These are phyloP conservation scores for Kwoniella shivajii DNA, from an alignment of 1,284 basidiomycete genomes.

Conservation along the genomic window DNA sequence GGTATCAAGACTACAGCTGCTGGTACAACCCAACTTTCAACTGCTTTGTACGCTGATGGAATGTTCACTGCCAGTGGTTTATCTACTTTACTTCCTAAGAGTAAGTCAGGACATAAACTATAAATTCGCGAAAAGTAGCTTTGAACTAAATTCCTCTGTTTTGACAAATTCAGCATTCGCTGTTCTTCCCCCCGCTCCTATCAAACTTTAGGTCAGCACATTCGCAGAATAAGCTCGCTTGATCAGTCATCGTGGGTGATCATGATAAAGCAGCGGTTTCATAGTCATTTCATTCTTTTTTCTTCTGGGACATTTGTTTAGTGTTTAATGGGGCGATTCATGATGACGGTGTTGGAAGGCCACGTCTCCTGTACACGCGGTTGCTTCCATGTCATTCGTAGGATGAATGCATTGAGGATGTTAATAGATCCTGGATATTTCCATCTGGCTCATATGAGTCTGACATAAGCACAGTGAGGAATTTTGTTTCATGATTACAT, in stretches of 20 bases:
- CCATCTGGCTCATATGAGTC: too few species aligned
- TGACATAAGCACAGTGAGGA: too few species aligned
- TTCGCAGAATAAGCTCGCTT: too few species aligned
- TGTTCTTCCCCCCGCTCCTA: slow-evolving; percentile 5
- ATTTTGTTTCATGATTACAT: too few species aligned
- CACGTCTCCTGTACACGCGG: too few species aligned
- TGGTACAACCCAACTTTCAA: slow-evolving; percentile 5
- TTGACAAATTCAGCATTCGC: slow-evolving; percentile 1
- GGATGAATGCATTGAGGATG: too few species aligned
- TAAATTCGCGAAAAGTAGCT: neutral
- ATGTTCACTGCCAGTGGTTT: slow-evolving; percentile 1
- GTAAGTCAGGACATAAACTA: slow-evolving; percentile 1
- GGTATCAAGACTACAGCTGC: slow-evolving; percentile 5
- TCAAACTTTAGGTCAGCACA: neutral
- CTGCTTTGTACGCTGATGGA: slow-evolving; percentile 14
- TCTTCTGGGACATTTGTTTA: neutral
- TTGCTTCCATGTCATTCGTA: too few species aligned
- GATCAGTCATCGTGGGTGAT: neutral
- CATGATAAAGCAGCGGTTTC: neutral
- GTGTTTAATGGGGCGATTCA: too few species aligned
- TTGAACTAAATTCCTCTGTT: neutral
- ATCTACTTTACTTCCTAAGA: slow-evolving; percentile 12
- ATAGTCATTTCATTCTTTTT: neutral
- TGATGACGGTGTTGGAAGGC: too few species aligned
- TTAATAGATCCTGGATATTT: too few species aligned